Conservation (phyloP, 164 flowering plant genomes). For the Macadamia tetraphylla region DNA sequence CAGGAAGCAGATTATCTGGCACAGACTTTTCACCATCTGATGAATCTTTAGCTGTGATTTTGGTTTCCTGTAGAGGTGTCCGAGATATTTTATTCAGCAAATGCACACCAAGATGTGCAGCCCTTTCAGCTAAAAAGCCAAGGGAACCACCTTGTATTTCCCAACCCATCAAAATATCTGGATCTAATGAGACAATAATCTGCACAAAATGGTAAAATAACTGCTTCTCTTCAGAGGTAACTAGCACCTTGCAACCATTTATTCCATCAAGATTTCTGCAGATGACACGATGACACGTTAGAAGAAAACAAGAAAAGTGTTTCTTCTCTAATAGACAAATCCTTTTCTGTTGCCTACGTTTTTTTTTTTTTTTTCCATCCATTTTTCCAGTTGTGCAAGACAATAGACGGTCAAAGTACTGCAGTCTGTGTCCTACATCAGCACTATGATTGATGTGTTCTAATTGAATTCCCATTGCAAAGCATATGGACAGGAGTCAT, state of each 20-base stretch:
- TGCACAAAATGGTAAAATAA: constrained; percentile 52
- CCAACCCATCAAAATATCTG: constrained; percentile 96
- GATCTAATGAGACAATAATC: constrained; percentile 55
- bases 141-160: constrained; percentile 88
- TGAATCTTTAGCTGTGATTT: constrained; percentile 24
- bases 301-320: not conserved
- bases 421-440: no score
- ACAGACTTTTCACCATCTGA: constrained; percentile 22
- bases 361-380: no score
- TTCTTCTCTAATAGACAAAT: not conserved
- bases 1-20: constrained; percentile 27
- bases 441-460: no score
- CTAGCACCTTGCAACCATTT: constrained; percentile 46
- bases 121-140: constrained; percentile 94
- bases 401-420: no score
- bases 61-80: constrained; percentile 44
- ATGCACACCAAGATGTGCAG: constrained; percentile 67
- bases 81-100: constrained; percentile 71
- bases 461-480: no score
- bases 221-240: constrained; percentile 50
- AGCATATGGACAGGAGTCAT: no score
- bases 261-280: constrained; percentile 66
- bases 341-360: no score
- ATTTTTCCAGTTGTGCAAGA: no score
- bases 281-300: not conserved